Conservation (phyloP, 352 stramenopile genomes). For the Thraustochytrium striatum region DNA sequence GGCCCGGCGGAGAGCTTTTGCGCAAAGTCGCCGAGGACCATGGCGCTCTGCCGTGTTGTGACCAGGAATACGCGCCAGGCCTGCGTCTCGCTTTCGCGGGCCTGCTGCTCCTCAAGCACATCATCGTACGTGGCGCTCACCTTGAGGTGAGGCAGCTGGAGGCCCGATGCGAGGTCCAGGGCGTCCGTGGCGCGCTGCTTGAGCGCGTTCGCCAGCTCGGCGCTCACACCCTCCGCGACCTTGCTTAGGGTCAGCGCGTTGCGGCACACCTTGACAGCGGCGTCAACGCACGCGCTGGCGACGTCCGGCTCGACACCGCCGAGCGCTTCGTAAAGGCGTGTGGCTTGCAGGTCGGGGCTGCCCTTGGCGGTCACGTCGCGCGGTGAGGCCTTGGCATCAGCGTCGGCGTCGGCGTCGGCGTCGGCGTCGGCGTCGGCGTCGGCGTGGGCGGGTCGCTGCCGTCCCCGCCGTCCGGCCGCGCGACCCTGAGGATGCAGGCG, state of each 20-base stretch:
- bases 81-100: slow-evolving; percentile 22
- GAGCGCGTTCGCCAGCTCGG: slow-evolving; percentile 7
- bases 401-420: not conserved
- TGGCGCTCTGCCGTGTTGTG: slow-evolving; percentile 33
- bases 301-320: slow-evolving; percentile 24
- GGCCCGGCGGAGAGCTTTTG: not conserved
- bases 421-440: not conserved
- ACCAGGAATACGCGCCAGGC: slow-evolving; percentile 43
- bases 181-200: slow-evolving; percentile 8
- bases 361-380: not conserved
- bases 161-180: slow-evolving; percentile 7
- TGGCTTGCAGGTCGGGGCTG: not conserved
- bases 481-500: not conserved
- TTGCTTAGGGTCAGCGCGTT: slow-evolving; percentile 2
- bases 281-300: slow-evolving; percentile 15
- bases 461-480: not conserved
- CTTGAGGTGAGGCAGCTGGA: not conserved
- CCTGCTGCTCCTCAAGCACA: slow-evolving; percentile 29
- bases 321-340: slow-evolving; percentile 21
- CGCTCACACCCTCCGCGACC: not conserved
- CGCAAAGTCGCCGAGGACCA: slow-evolving; percentile 24
- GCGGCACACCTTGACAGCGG: not conserved
- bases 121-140: slow-evolving; percentile 30
- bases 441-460: not conserved
- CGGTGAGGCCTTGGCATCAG: not conserved